Conservation (phyloP, 2,329 filamentous ascomycete genomes). For the Capronia epimyces region DNA sequence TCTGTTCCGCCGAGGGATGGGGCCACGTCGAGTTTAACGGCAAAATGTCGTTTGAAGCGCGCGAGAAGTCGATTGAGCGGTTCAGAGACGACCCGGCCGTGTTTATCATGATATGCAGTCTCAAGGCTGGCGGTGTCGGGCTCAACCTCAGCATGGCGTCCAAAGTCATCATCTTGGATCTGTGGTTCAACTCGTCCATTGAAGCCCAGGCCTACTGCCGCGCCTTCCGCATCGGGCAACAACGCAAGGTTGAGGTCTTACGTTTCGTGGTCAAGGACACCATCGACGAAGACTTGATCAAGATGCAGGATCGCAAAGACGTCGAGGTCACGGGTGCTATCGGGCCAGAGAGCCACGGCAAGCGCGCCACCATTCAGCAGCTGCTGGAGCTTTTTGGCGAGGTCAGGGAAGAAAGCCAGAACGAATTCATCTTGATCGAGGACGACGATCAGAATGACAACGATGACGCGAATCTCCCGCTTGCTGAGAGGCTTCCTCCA, state of each 20-base stretch:
- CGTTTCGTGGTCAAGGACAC: slow-evolving; percentile 52
- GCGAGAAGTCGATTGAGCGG: slow-evolving; percentile 43
- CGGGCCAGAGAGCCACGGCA: slow-evolving; percentile 10
- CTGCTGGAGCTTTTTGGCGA: slow-evolving; percentile 32
- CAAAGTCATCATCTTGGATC: slow-evolving; percentile 51
- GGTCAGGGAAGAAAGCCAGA: slow-evolving; percentile 17
- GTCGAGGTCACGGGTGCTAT: slow-evolving; percentile 36
- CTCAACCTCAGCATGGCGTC: slow-evolving; percentile 59
- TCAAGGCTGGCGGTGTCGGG: slow-evolving; percentile 54
- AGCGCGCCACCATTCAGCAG: slow-evolving; percentile 21
- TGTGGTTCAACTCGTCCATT: slow-evolving; percentile 57
- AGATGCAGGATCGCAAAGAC: slow-evolving; percentile 54
- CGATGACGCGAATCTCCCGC: slow-evolving; percentile 5
- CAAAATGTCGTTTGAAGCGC: slow-evolving; percentile 40
- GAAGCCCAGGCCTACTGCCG: slow-evolving; percentile 58
- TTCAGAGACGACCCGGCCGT: slow-evolving; percentile 42
- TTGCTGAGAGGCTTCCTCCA: slow-evolving; percentile 12
- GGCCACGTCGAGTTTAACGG: slow-evolving; percentile 45
- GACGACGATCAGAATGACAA: slow-evolving; percentile 19
- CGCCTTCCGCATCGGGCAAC: slow-evolving; percentile 52
- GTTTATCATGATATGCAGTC: slow-evolving; percentile 51
- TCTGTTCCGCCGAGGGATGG: slow-evolving; percentile 51
- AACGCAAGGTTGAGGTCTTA: slow-evolving; percentile 54
- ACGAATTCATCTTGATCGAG: slow-evolving; percentile 19
- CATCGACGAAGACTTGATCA: slow-evolving; percentile 54